Evolutionary conservation across 2,329 filamentous ascomycete species (phyloP).

Genomic region (Paecilomyces formosus): DNA sequence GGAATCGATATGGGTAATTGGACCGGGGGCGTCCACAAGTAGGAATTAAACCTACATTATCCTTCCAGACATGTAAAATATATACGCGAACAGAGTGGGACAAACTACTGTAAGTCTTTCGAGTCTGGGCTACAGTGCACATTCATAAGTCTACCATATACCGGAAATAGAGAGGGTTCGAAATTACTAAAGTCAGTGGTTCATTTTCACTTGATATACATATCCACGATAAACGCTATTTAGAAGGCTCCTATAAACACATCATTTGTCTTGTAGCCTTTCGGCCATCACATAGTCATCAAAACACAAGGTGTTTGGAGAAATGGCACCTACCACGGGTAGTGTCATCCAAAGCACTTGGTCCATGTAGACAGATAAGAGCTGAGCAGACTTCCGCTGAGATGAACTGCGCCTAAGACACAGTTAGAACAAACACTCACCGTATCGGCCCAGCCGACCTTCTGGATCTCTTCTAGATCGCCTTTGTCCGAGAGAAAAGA

Average conservation of each 20-base stretch:
- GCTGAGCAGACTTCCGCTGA: constrained; percentile 5
- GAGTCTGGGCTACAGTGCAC: no score
- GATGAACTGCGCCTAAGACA: constrained; percentile 14
- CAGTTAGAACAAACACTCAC: constrained; percentile 21
- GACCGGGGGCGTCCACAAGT: no score
- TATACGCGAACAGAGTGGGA: no score
- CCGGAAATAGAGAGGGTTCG: neutral
- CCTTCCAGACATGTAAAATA: no score
- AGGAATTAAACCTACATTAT: no score
- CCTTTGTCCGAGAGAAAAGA: constrained; percentile 80
- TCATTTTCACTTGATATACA: neutral
- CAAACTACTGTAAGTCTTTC: no score
- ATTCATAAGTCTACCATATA: neutral
- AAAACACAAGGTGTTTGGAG: constrained; percentile 11
- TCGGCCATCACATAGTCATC: constrained; percentile 6
- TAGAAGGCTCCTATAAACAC: constrained; percentile 11
- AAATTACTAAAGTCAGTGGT: neutral
- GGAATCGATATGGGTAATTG: no score
- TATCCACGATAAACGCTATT: neutral
- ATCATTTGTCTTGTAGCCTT: constrained; percentile 19
- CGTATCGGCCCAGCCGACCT: constrained; percentile 7
- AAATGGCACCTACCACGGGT: constrained; percentile 30
- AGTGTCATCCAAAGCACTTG: constrained; percentile 21
- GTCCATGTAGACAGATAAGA: constrained; percentile 8
- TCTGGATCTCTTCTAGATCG: constrained; percentile 62